Evolutionary conservation across 139 green algal species (phyloP).

Genomic region (Zygnema cylindricum): DNA sequence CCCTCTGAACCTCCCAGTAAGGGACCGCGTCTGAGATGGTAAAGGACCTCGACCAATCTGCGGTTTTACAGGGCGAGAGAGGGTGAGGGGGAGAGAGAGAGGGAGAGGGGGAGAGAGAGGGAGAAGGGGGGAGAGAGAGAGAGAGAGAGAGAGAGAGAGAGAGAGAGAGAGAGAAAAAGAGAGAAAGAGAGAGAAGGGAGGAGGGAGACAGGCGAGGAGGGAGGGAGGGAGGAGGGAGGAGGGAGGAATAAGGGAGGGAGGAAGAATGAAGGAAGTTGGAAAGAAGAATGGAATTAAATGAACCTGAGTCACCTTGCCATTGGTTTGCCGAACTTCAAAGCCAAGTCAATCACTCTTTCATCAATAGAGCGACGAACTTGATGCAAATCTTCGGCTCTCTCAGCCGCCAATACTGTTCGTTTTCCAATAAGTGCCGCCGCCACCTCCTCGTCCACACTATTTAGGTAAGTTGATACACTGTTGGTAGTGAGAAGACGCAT

Average conservation of each 20-base stretch:
- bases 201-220: neutral
- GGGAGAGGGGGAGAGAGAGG: neutral
- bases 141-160: neutral
- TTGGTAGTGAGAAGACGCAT: conserved; percentile 48
- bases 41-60: conserved; percentile 65
- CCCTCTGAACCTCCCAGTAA: conserved; percentile 60
- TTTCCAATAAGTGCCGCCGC: conserved; percentile 68
- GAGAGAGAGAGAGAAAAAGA: neutral
- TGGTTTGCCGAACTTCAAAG: conserved; percentile 4
- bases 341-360: conserved; percentile 42
- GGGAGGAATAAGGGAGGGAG: neutral
- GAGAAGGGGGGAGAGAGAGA: neutral
- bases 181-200: neutral
- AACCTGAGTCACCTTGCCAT: neutral
- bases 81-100: neutral
- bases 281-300: conserved; percentile 28
- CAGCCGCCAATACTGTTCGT: conserved; percentile 54
- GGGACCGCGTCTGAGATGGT: conserved; percentile 65
- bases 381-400: neutral
- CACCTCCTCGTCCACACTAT: conserved; percentile 38
- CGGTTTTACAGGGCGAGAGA: conserved; percentile 44
- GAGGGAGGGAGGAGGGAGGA: neutral
- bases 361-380: conserved; percentile 37
- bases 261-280: neutral
- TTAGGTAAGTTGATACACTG: conserved; percentile 47